These are phyloP conservation scores for Galerina marginata DNA, from an alignment of 768 basidiomycete species.

Conservation along the genomic window DNA sequence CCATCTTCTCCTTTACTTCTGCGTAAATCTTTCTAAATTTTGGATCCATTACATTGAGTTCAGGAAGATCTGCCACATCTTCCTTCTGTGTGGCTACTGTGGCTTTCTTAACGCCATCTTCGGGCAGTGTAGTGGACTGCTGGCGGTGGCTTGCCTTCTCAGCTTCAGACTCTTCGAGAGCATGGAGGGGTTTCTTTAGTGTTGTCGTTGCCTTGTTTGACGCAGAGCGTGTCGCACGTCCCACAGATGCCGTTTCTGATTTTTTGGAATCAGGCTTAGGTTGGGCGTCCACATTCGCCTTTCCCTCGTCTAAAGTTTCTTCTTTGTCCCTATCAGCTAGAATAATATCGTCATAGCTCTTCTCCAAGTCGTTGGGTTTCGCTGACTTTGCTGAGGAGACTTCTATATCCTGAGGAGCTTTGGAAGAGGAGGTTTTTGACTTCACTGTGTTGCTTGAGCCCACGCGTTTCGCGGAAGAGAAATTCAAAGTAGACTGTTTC, in stretches of 20 bases:
- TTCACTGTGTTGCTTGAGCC: constrained; percentile 35
- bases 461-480: constrained; percentile 52
- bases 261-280: neutral
- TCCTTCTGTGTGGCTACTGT: constrained; percentile 13
- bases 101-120: constrained; percentile 22
- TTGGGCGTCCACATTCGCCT: neutral
- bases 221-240: constrained; percentile 3
- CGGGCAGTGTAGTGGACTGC: constrained; percentile 13
- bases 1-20: constrained; percentile 58
- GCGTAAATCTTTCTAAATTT: constrained; percentile 58
- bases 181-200: neutral
- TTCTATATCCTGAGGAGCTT: neutral
- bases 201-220: constrained; percentile 1
- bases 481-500: constrained; percentile 53
- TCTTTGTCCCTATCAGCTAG: neutral
- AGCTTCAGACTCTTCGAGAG: neutral
- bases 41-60: constrained; percentile 53
- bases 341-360: neutral
- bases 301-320: neutral
- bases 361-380: neutral
- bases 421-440: neutral
- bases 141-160: constrained; percentile 9
- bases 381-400: neutral
- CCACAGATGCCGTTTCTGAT: neutral
- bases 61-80: constrained; percentile 31